Conservation (phyloP, 768 basidiomycete genomes). For the Lactifluus hygrophoroides region DNA sequence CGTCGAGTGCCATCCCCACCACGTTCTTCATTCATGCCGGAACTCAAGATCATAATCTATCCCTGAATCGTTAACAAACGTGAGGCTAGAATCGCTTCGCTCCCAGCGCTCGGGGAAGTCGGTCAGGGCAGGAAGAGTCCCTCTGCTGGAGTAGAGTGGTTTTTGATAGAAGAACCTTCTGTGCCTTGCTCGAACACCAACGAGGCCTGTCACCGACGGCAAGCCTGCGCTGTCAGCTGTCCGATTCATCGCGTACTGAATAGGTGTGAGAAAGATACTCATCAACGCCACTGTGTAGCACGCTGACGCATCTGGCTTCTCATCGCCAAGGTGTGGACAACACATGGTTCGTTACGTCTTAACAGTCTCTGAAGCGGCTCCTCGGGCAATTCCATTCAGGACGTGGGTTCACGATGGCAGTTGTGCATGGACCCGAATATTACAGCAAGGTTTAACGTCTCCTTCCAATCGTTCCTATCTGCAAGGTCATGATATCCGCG, state of each 20-base stretch:
- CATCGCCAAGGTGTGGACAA: not conserved
- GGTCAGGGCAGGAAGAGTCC: not conserved
- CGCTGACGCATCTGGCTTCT: not conserved
- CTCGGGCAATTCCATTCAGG: not conserved
- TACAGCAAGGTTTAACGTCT: not conserved
- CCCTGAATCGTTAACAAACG: not conserved
- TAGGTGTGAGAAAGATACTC: not conserved
- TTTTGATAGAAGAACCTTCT: not conserved
- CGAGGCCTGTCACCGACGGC: not conserved
- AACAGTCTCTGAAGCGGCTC: not conserved
- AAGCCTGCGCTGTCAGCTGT: not conserved
- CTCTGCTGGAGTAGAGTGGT: slow-evolving; percentile 1
- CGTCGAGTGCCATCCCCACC: not conserved
- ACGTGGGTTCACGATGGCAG: not conserved
- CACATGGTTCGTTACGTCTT: not conserved
- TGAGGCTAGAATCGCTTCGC: not conserved
- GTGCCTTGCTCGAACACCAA: not conserved
- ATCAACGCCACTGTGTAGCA: not conserved
- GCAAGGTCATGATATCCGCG: slow-evolving; percentile 1
- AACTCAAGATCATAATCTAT: not conserved
- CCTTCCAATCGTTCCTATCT: not conserved
- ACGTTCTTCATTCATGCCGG: not conserved
- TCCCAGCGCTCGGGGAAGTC: not conserved
- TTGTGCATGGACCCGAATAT: not conserved
- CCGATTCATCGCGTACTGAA: not conserved